Conservation (phyloP, 768 basidiomycete species). For the Artomyces pyxidatus region DNA sequence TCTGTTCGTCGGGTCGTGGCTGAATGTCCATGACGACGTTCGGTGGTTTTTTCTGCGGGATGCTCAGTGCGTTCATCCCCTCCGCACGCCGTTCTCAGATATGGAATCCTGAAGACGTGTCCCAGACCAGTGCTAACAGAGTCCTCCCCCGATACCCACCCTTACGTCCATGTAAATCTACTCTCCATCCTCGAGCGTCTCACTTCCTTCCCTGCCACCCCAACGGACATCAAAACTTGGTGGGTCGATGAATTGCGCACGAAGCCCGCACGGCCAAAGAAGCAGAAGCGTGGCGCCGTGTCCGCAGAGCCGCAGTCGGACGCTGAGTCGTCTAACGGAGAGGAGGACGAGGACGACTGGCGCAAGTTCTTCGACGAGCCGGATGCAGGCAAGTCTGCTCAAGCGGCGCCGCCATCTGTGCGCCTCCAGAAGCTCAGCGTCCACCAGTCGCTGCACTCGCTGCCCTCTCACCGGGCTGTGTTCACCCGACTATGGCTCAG, state of each 20-base stretch:
- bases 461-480: slow-evolving; percentile 69
- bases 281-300: slow-evolving; percentile 23
- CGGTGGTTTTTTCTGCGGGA: slow-evolving; percentile 88
- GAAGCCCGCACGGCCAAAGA: slow-evolving; percentile 45
- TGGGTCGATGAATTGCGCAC: slow-evolving; percentile 65
- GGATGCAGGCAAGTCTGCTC: slow-evolving; percentile 26
- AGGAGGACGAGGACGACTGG: slow-evolving; percentile 58
- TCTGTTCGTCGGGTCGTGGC: slow-evolving; percentile 62
- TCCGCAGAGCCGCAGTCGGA: slow-evolving; percentile 16
- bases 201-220: slow-evolving; percentile 65
- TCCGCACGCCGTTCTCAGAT: not conserved
- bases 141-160: slow-evolving; percentile 20
- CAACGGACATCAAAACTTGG: slow-evolving; percentile 64
- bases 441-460: slow-evolving; percentile 70
- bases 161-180: slow-evolving; percentile 40
- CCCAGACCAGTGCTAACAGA: slow-evolving; percentile 19
- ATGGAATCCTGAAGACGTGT: slow-evolving; percentile 21
- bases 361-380: slow-evolving; percentile 76
- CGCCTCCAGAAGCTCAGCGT: slow-evolving; percentile 60
- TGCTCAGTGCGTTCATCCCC: slow-evolving; percentile 42
- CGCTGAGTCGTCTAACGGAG: slow-evolving; percentile 23
- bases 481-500: slow-evolving; percentile 79
- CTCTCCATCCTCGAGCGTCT: slow-evolving; percentile 61
- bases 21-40: slow-evolving; percentile 73
- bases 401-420: slow-evolving; percentile 29